These are phyloP conservation scores for Phytophthora aleatoria DNA, from an alignment of 352 stramenopile species.

Conservation along the genomic window DNA sequence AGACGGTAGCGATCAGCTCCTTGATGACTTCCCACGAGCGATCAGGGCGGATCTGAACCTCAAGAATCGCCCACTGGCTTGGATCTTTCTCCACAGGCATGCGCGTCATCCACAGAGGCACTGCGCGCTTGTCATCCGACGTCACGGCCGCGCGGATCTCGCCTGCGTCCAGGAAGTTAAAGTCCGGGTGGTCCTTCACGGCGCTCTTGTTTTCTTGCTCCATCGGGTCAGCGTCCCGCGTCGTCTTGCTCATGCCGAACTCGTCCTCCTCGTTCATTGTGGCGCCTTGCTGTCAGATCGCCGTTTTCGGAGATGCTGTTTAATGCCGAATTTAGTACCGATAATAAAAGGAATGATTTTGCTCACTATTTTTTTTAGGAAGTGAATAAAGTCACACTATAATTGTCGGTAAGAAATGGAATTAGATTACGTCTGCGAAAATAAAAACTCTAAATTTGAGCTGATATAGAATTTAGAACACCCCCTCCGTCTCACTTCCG, in stretches of 20 bases:
- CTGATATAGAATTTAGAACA: too few species aligned
- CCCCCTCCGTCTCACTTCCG: too few species aligned
- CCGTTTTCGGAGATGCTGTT: too few species aligned
- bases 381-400: too few species aligned
- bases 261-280: conserved; percentile 65
- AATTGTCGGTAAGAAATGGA: too few species aligned
- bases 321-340: too few species aligned
- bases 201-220: conserved; percentile 53
- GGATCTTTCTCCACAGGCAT: conserved; percentile 68
- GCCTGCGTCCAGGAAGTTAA: conserved; percentile 50
- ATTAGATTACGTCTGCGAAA: too few species aligned
- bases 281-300: neutral
- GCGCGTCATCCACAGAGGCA: conserved; percentile 60
- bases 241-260: conserved; percentile 70
- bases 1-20: conserved; percentile 77
- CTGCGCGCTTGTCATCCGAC: conserved; percentile 35
- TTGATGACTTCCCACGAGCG: conserved; percentile 78
- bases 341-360: too few species aligned
- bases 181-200: conserved; percentile 76
- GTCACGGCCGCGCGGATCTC: conserved; percentile 38
- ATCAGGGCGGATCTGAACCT: conserved; percentile 73
- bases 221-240: conserved; percentile 69
- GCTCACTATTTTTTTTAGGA: too few species aligned
- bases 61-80: conserved; percentile 69
- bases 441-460: too few species aligned